These are phyloP conservation scores for Ceratobasidium theobromae DNA, from an alignment of 1,284 basidiomycete species.

Conservation along the genomic window DNA sequence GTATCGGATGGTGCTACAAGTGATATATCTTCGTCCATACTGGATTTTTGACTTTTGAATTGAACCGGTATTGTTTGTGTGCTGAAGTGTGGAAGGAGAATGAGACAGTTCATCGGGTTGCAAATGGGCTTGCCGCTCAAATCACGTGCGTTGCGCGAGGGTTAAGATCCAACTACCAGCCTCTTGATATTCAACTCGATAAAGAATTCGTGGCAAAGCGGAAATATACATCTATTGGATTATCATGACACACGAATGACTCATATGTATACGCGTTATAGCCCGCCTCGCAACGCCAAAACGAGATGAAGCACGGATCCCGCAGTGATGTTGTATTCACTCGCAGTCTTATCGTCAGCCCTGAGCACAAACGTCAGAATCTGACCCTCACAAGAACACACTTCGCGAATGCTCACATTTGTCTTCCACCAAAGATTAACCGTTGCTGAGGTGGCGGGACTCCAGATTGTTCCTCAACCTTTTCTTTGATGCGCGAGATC, in stretches of 20 bases:
- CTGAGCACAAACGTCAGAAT: constrained; percentile 39
- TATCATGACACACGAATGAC: neutral
- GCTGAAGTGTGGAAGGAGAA: neutral
- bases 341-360: constrained; percentile 84
- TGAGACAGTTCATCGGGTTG: neutral
- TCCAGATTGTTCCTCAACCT: constrained; percentile 98
- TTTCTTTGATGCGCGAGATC: constrained; percentile 97
- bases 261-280: neutral
- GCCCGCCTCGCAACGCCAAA: constrained; percentile 85
- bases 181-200: neutral
- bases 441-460: constrained; percentile 97
- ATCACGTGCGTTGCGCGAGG: constrained; percentile 25
- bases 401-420: constrained; percentile 86
- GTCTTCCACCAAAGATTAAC: constrained; percentile 91
- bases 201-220: neutral
- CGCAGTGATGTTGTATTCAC: constrained; percentile 77
- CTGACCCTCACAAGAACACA: neutral
- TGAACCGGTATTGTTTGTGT: neutral
- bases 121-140: neutral
- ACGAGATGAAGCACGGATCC: constrained; percentile 91
- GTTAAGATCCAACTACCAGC: neutral
- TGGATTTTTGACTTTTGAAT: neutral
- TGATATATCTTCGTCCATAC: constrained; percentile 15
- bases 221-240: neutral
- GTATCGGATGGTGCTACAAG: neutral